Evolutionary conservation across 176 grass and related monocot species (phyloP).

Genomic region (Oryza punctata): DNA sequence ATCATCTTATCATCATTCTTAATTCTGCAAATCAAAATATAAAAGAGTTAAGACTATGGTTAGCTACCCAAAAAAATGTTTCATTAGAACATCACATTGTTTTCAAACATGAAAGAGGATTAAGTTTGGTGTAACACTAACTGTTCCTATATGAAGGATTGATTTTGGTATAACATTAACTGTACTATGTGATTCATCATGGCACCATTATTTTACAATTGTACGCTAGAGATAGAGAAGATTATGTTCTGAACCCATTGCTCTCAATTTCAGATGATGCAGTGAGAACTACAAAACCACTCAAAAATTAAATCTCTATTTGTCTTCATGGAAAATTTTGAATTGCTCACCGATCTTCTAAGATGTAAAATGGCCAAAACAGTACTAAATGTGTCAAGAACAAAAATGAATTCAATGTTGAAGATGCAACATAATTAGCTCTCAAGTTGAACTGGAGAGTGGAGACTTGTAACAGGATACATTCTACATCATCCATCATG

Average conservation of each 20-base stretch:
- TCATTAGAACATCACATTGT: neutral
- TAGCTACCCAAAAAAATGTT: neutral
- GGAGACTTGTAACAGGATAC: slow-evolving; percentile 10
- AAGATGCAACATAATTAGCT: slow-evolving; percentile 10
- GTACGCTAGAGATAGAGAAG: neutral
- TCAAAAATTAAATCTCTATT: neutral
- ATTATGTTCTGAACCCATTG: neutral
- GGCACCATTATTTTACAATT: neutral
- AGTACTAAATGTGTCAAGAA: neutral
- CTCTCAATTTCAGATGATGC: neutral
- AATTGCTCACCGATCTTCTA: neutral
- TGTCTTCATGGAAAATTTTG: neutral
- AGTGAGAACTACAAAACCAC: neutral
- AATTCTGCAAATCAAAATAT: slow-evolving; percentile 59
- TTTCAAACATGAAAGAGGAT: slow-evolving; percentile 1
- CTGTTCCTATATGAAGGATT: neutral
- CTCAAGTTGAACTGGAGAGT: neutral
- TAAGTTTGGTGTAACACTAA: neutral
- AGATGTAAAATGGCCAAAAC: neutral
- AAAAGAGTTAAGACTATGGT: slow-evolving; percentile 1
- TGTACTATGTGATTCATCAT: neutral
- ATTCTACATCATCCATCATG: neutral
- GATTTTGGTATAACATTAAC: neutral
- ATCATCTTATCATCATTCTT: slow-evolving; percentile 95
- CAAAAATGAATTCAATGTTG: slow-evolving; percentile 12